phyloP scores from a whole-genome alignment of 768 basidiomycete species.

The Tricholoma terreum region DNA sequence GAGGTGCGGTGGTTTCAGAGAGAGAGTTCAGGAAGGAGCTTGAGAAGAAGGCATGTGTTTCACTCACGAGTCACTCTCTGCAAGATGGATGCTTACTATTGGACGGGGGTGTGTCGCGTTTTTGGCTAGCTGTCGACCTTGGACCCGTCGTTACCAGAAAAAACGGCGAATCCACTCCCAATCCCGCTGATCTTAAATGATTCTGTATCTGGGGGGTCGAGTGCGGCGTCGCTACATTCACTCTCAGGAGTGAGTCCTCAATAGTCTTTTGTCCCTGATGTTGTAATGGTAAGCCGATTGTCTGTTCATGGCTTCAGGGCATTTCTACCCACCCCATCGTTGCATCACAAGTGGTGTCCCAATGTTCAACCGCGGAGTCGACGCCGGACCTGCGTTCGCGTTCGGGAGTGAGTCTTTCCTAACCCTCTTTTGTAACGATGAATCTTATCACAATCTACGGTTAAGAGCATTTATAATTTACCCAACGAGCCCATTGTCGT shows the following conservation, averaged over 20 bases:
- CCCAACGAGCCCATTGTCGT: constrained; percentile 26
- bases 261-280: not conserved
- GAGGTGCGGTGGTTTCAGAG: not conserved
- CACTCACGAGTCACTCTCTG: not conserved
- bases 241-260: not conserved
- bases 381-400: constrained; percentile 1
- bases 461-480: constrained; percentile 27
- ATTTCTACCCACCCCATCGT: too few relatives aligned
- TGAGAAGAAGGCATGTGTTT: not conserved
- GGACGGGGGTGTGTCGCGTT: not conserved
- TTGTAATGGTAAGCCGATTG: not conserved
- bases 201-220: not conserved
- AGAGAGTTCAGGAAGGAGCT: not conserved
- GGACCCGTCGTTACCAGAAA: not conserved
- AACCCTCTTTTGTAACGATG: not conserved
- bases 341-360: not conserved
- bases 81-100: too few relatives aligned
- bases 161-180: not conserved
- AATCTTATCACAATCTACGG: not conserved
- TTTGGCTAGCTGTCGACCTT: not conserved
- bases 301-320: not conserved
- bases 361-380: not conserved
- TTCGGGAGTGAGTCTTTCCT: constrained; percentile 16
- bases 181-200: not conserved
- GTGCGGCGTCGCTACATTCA: too few relatives aligned